A percentile compares a stretch with the other conserved stretches of the same genome.
These are phyloP conservation scores for Trypanosoma boissoni DNA, from an alignment of 208 protist species.

Conservation along the genomic window DNA sequence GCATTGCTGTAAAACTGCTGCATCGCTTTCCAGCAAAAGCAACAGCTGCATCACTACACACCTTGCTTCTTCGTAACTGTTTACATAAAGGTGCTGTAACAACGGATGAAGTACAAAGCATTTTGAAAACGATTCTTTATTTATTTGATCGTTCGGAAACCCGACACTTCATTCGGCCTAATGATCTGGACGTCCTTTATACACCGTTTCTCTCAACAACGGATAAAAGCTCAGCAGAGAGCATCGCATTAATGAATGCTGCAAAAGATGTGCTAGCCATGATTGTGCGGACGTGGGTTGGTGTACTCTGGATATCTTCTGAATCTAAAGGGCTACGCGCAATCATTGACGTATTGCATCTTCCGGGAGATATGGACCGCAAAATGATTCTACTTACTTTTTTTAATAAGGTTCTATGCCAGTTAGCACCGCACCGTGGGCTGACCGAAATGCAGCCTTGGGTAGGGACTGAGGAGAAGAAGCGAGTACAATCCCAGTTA, in stretches of 20 bases:
- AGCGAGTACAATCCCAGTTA: slow-evolving; percentile 28
- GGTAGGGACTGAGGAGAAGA: slow-evolving; percentile 64
- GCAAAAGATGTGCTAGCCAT: slow-evolving; percentile 73
- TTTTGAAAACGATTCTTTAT: slow-evolving; percentile 52
- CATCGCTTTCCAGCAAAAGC: slow-evolving; percentile 27
- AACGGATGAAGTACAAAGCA: slow-evolving; percentile 52
- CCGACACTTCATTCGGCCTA: slow-evolving; percentile 63
- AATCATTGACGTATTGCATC: slow-evolving; percentile 77
- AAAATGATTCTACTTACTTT: slow-evolving; percentile 87
- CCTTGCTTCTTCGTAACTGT: slow-evolving; percentile 60
- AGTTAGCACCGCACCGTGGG: slow-evolving; percentile 79
- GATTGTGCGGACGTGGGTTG: slow-evolving; percentile 73
- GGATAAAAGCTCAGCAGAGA: slow-evolving; percentile 20
- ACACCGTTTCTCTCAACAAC: slow-evolving; percentile 62
- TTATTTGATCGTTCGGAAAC: slow-evolving; percentile 69
- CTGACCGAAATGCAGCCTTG: slow-evolving; percentile 57
- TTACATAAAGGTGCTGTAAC: slow-evolving; percentile 57
- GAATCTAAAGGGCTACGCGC: slow-evolving; percentile 76
- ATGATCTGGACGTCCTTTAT: slow-evolving; percentile 75
- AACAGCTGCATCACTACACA: slow-evolving; percentile 41
- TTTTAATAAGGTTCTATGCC: slow-evolving; percentile 74
- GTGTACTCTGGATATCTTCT: slow-evolving; percentile 67
- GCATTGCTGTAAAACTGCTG: slow-evolving; percentile 56
- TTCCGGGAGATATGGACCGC: slow-evolving; percentile 76
- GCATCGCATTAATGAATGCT: slow-evolving; percentile 62